Evolutionary conservation across 768 basidiomycete genomes (phyloP).

Genomic region (Jaapia argillacea): DNA sequence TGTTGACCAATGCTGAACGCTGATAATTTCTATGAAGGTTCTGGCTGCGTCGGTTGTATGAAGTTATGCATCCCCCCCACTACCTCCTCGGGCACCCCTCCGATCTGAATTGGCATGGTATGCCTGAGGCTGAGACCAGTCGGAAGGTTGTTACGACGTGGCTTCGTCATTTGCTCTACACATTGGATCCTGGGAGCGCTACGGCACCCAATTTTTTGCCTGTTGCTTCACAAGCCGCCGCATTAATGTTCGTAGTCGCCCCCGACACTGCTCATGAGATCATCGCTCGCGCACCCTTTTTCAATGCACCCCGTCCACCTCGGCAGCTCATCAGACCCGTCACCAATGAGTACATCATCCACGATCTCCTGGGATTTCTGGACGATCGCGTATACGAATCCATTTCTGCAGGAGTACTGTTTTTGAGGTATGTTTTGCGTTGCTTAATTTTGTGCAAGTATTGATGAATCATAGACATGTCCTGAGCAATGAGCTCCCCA

Average conservation of each 20-base stretch:
- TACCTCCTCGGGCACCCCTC: conserved; percentile 34
- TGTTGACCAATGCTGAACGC: too few species aligned
- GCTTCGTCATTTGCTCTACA: conserved; percentile 31
- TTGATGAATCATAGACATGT: too few species aligned
- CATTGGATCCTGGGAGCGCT: conserved; percentile 14
- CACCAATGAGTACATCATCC: conserved; percentile 13
- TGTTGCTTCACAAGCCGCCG: too few species aligned
- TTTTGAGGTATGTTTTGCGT: conserved; percentile 30
- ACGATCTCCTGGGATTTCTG: conserved; percentile 15
- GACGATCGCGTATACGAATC: background rate
- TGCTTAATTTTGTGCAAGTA: too few species aligned
- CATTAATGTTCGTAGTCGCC: conserved; percentile 31
- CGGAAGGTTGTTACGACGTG: conserved; percentile 32
- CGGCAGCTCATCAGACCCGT: conserved; percentile 7
- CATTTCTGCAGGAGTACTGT: conserved; percentile 24
- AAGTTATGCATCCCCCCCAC: conserved; percentile 37
- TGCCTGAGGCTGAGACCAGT: conserved; percentile 29
- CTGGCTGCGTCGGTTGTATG: conserved; percentile 38
- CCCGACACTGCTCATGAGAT: conserved; percentile 20
- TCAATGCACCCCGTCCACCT: conserved; percentile 3
- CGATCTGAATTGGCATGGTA: conserved; percentile 21
- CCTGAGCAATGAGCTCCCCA: too few species aligned
- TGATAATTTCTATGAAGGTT: conserved; percentile 27
- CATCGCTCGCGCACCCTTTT: conserved; percentile 22
- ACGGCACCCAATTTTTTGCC: too few species aligned